Evolutionary conservation across 805 yeast species (phyloP).

Genomic region (Wickerhamiella lipophila): DNA sequence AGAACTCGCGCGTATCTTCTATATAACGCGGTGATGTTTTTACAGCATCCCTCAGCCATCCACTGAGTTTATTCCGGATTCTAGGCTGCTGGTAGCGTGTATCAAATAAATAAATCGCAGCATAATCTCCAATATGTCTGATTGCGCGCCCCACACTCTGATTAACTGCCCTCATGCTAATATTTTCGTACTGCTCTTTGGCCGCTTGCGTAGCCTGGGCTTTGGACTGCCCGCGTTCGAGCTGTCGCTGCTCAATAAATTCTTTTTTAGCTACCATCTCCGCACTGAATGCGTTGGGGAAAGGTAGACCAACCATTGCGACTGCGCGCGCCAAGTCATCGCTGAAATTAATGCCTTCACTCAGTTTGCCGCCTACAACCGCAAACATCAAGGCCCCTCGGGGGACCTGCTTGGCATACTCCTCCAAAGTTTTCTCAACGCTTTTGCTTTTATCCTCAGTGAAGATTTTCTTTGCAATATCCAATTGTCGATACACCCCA

Average conservation of each 20-base stretch:
- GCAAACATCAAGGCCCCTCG: conserved; percentile 55
- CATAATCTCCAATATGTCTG: conserved; percentile 69
- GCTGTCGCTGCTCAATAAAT: conserved; percentile 45
- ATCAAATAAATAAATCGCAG: conserved; percentile 63
- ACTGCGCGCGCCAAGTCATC: conserved; percentile 82
- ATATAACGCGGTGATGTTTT: conserved; percentile 4
- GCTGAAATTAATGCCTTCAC: conserved; percentile 87
- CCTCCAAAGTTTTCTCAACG: conserved; percentile 37
- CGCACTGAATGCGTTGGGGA: conserved; percentile 71
- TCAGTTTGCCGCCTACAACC: conserved; percentile 84
- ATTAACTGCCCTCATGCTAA: conserved; percentile 83
- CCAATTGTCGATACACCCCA: conserved; percentile 23
- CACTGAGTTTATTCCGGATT: conserved; percentile 50
- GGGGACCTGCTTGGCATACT: conserved; percentile 37
- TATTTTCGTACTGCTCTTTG: conserved; percentile 55
- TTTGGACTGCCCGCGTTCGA: conserved; percentile 36
- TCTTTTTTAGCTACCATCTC: conserved; percentile 62
- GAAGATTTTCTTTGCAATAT: conserved; percentile 32
- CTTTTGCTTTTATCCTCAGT: conserved; percentile 40
- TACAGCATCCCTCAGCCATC: conserved; percentile 51
- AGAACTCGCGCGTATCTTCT: conserved; percentile 9
- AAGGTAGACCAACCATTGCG: conserved; percentile 78
- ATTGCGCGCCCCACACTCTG: conserved; percentile 90
- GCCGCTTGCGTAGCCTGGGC: conserved; percentile 33
- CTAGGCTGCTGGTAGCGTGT: conserved; percentile 37